Percentiles rank a stretch among this genome's conserved stretches.
Evolutionary conservation across 257 asterid species (phyloP).

Genomic region (Paraleonurus japonicus): DNA sequence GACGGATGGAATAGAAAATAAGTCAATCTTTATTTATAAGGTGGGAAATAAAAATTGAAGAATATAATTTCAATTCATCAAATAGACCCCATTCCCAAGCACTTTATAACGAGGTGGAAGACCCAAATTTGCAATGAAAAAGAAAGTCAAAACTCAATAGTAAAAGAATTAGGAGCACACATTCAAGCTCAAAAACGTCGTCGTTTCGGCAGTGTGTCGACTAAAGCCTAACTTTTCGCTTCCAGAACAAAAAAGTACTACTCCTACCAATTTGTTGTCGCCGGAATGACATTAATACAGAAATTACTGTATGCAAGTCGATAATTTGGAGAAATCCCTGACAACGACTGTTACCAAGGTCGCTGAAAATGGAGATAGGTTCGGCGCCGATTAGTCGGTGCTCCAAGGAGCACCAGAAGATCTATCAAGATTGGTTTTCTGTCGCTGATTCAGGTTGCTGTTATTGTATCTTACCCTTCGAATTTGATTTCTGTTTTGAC

Average conservation of each 20-base stretch:
- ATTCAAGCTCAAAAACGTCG: constrained; percentile 5
- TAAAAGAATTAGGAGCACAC: background rate
- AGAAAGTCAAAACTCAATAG: background rate
- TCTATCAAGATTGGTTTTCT: constrained; percentile 78
- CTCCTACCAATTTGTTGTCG: background rate
- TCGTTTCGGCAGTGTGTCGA: constrained; percentile 20
- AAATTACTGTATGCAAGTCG: background rate
- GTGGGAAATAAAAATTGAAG: too few species aligned
- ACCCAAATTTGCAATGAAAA: background rate
- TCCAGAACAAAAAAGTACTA: background rate
- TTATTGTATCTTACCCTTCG: background rate
- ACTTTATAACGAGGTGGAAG: background rate
- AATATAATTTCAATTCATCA: too few species aligned
- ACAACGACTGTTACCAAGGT: background rate
- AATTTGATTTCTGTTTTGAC: constrained; percentile 3
- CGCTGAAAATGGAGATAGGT: constrained; percentile 70
- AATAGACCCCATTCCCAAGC: too few species aligned
- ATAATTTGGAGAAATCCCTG: background rate
- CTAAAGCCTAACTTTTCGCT: background rate
- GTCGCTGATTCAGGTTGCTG: constrained; percentile 75
- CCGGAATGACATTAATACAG: background rate
- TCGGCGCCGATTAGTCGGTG: constrained; percentile 75
- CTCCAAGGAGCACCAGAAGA: constrained; percentile 77
- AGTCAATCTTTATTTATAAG: too few species aligned
- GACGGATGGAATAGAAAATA: too few species aligned